Evolutionary conservation across 495 filamentous ascomycete species (phyloP), one percentile per base, ranked within the genome.

Genomic region (Xylaria curta): DNA sequence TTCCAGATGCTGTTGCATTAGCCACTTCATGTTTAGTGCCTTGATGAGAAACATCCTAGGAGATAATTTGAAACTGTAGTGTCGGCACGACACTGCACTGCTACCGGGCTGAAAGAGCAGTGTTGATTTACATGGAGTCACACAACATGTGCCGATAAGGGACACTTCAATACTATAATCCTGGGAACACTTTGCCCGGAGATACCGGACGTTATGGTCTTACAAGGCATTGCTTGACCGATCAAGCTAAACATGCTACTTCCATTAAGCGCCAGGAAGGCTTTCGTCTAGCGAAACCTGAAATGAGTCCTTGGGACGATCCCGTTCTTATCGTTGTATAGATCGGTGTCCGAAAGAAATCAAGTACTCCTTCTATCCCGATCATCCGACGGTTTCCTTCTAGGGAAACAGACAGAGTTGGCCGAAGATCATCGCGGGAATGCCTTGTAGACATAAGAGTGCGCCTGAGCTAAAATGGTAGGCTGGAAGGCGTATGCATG

Each of bases 341-440:
- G 28, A 44, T 64, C 68, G 68, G 68, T 64, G 42, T 63, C 68
- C 68, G 68, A 70, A 64, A 69, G 63, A 54, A 36, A 67, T 49
- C 21, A 36, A 56, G 65, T 67, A n/a, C 33, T 67, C 28, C n/a
- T 24, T 47, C 21, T 9, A 8, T 36, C 36, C 67, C 66, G 51
- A 46, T 3, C 28, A 69, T 69, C 38, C 67, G 56, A 26, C 54
- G 21, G 31, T 26, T 40, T 40, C 67, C 42, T 61, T 42, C 42
- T 21, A 24, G 46, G 59, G 40, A 40, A 51, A 63, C 49, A 49
- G 26, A 62, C 40, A 40, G 13, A 70, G 47, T 26, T 58, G 47
- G 38, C 26, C 49, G 13, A 58, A 46, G 69, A 71, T 71, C 69
- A 46, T 66, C 49, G 40, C 44, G 28, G 58, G 38, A 71, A 47